These are phyloP conservation scores for Aurantiochytrium sp. DNA, from an alignment of 108 stramenopile species.

Conservation along the genomic window DNA sequence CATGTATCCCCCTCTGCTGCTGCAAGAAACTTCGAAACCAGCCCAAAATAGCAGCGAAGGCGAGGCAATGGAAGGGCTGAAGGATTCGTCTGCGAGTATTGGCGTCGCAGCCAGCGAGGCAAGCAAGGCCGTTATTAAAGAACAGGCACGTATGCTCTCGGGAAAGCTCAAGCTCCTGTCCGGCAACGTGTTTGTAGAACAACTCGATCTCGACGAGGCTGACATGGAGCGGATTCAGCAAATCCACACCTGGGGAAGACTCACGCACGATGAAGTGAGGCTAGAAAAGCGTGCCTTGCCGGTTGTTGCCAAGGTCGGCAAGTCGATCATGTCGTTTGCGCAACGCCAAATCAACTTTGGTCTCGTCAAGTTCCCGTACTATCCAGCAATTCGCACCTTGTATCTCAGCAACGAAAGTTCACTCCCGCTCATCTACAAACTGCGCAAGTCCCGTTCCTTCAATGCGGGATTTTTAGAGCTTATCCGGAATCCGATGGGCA, in stretches of 20 bases:
- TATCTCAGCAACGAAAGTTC: constrained; percentile 1
- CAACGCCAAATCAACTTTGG: constrained; percentile 18
- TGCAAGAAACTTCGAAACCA: too few species aligned
- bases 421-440: background rate
- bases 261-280: background rate
- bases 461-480: background rate
- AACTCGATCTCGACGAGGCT: background rate
- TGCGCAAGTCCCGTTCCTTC: constrained; percentile 2
- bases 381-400: background rate
- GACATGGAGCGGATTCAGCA: background rate
- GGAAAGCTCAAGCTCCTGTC: background rate
- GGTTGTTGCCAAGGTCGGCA: background rate
- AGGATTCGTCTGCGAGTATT: too few species aligned
- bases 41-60: too few species aligned
- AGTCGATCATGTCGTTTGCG: background rate
- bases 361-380: background rate
- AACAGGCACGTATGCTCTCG: background rate
- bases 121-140: background rate
- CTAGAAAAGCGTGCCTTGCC: background rate
- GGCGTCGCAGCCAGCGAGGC: too few species aligned
- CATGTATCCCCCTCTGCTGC: background rate
- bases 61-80: too few species aligned
- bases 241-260: background rate
- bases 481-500: background rate
- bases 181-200: background rate